phyloP scores from a whole-genome alignment of 169 alveolate genomes.

The Toxoplasma gondii region DNA sequence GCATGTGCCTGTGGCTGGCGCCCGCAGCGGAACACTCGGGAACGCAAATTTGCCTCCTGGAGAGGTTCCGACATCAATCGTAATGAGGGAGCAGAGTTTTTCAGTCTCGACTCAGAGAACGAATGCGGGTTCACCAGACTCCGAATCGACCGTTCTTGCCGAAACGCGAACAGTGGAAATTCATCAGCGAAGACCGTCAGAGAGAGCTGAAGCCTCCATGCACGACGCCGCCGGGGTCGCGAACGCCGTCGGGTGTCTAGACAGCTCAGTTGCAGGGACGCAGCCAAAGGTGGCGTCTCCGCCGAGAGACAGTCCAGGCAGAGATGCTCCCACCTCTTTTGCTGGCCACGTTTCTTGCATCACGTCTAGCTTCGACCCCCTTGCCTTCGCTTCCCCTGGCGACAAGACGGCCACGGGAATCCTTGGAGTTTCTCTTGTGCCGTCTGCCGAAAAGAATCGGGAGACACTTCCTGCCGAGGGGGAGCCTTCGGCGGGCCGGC shows the following conservation, averaged over 20 bases:
- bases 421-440: no score
- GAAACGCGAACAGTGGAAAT: background rate
- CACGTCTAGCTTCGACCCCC: background rate
- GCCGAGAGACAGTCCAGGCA: no score
- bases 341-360: background rate
- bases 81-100: background rate
- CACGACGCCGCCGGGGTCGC: background rate
- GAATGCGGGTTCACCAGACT: background rate
- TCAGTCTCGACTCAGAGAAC: background rate
- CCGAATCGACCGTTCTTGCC: background rate
- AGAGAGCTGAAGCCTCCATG: no score
- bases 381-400: background rate
- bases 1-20: background rate
- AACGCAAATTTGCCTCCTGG: background rate
- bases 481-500: background rate
- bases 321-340: background rate
- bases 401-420: background rate
- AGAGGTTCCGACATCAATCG: background rate
- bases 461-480: no score
- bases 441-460: no score
- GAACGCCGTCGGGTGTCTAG: background rate
- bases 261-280: background rate
- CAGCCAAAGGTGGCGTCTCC: no score
- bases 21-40: background rate
- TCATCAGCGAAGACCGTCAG: no score